Percentiles rank a stretch among this genome's conserved stretches.
These are phyloP conservation scores for Fusarium ramigenum DNA, from an alignment of 2,329 filamentous ascomycete species.

Conservation along the genomic window DNA sequence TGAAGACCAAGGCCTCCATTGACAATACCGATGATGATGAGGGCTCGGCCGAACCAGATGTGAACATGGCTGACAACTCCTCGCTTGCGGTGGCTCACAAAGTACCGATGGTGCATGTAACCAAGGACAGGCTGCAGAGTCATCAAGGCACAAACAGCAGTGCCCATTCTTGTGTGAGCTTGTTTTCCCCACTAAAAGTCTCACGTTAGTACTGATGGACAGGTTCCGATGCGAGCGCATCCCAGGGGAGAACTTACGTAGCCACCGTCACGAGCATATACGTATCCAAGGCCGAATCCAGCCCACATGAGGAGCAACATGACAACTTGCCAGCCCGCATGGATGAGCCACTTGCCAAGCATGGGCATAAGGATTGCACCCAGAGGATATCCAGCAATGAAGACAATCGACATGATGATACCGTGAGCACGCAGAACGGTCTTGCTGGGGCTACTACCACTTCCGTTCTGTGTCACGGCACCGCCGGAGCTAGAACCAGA, in stretches of 20 bases:
- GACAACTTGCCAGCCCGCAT: slow-evolving; percentile 64
- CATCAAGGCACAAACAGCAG: slow-evolving; percentile 63
- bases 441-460: slow-evolving; percentile 27
- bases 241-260: slow-evolving; percentile 51
- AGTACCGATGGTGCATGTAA: slow-evolving; percentile 65
- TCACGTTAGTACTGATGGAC: slow-evolving; percentile 28
- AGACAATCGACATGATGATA: slow-evolving; percentile 68
- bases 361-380: slow-evolving; percentile 70
- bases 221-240: neutral
- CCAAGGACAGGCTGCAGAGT: slow-evolving; percentile 68
- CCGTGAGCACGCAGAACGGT: slow-evolving; percentile 60
- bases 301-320: slow-evolving; percentile 67
- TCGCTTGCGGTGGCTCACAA: slow-evolving; percentile 56
- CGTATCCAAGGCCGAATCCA: slow-evolving; percentile 67
- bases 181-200: slow-evolving; percentile 58
- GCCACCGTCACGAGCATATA: slow-evolving; percentile 52
- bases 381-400: slow-evolving; percentile 67
- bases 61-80: slow-evolving; percentile 64
- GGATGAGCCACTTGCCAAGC: slow-evolving; percentile 65
- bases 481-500: slow-evolving; percentile 22
- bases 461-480: slow-evolving; percentile 17
- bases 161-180: slow-evolving; percentile 66
- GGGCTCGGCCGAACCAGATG: slow-evolving; percentile 68
- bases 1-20: slow-evolving; percentile 71
- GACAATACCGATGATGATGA: slow-evolving; percentile 68